These are phyloP conservation scores for Talaromyces adpressus DNA, from an alignment of 495 filamentous ascomycete genomes.

Conservation along the genomic window DNA sequence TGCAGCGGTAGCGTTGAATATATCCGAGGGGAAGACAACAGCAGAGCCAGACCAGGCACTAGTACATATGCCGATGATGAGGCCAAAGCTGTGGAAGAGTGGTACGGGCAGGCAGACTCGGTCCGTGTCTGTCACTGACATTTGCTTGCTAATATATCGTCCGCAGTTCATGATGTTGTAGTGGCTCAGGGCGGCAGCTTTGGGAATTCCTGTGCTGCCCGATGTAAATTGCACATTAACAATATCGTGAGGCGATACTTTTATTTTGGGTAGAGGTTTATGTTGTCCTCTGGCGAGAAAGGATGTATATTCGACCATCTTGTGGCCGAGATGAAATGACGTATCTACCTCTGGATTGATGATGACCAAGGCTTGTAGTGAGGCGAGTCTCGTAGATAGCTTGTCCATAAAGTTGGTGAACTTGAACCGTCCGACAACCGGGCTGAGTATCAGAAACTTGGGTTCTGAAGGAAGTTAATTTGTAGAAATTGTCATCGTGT, in stretches of 20 bases:
- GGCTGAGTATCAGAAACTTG: not conserved
- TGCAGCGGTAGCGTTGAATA: conserved; percentile 7
- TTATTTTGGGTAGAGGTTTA: not conserved
- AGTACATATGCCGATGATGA: conserved; percentile 9
- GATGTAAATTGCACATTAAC: conserved; percentile 9
- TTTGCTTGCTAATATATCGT: not conserved
- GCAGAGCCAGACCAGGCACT: conserved; percentile 2
- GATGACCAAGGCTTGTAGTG: not conserved
- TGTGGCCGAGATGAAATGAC: not conserved
- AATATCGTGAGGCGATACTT: not conserved
- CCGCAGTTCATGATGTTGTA: not conserved
- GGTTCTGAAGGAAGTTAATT: not conserved
- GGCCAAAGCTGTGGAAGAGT: conserved; percentile 13
- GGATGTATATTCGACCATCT: not conserved
- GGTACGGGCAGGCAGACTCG: conserved; percentile 9
- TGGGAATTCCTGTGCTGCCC: conserved; percentile 8
- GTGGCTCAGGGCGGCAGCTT: not conserved
- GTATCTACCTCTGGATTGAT: not conserved
- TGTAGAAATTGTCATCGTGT: not conserved
- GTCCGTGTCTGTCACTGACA: not conserved
- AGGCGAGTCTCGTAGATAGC: not conserved
- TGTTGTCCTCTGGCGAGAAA: not conserved
- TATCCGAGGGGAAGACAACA: conserved; percentile 8
- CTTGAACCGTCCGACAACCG: not conserved
- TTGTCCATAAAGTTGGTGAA: not conserved